Base-by-base conservation (phyloP, 352 stramenopile species). In the Pythium volutum region DNA sequence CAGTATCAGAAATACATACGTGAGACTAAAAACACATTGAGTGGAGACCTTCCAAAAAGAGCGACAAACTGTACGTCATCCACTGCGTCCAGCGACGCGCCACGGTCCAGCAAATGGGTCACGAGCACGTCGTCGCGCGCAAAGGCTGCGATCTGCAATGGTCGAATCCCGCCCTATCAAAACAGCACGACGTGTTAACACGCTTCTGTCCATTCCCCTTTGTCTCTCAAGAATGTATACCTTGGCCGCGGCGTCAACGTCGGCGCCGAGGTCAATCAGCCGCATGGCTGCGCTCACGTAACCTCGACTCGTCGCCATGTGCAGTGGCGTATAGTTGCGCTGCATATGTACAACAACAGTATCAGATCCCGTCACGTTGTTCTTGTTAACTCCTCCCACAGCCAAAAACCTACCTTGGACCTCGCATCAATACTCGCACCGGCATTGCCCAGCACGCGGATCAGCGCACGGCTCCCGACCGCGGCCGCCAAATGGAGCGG, bases 261-360 rank as follows among this genome's bases (percentile, higher is more conserved):
- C 58, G 2, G 58, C 58, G 23, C 58, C 58, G 11, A 64, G 48
- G 41, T 64, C 58, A 27, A 64, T 64, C 38, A 64, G 31, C 29
- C 58, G 58, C 58, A 64, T 64, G 3, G 58, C 58, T 15, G 58
- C 58, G 33, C 58, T 64, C 58, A 64, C 58, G 49, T 64, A 64
- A 20, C 58, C 58, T 23, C 58, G 58, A 25, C 58, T 64, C 38
- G 58, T 64, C 2, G 58, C 58, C 58, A 64, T 64, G 58, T 64
- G 58, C 11, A 64, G 58, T 41, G 58, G 58, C 49, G 58, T 64
- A 34, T 64, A 64, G 39, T 64, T 64, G 3, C 58, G 47, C 58
- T 64, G 46, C 25, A 14, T 25, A 34, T 34, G 7, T 7, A 27
- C n/a, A n/a, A 7, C 42, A 48, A 12, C 18, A 27, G 42, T 1